Evolutionary conservation across 1,139 yeast species (phyloP).

Genomic region (Nakaseomyces kungkrabaensis): DNA sequence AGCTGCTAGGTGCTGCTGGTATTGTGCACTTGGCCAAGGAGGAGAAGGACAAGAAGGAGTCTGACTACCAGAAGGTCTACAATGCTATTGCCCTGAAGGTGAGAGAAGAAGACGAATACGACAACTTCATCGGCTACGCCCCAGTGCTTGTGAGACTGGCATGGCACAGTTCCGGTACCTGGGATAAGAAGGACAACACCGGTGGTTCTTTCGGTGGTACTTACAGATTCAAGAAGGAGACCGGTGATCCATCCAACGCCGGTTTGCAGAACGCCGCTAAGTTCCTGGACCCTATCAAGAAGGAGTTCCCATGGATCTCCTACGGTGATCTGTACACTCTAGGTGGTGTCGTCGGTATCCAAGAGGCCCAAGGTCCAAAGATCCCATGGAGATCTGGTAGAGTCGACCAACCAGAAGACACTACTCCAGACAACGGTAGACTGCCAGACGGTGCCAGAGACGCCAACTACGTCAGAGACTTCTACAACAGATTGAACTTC

Average conservation of each 20-base stretch:
- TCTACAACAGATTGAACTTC: slow-evolving; percentile 67
- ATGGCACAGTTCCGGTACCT: slow-evolving; percentile 73
- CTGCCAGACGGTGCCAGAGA: slow-evolving; percentile 75
- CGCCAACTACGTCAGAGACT: slow-evolving; percentile 55
- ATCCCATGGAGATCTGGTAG: slow-evolving; percentile 85
- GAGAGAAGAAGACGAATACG: slow-evolving; percentile 68
- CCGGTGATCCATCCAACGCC: slow-evolving; percentile 60
- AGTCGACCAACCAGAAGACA: slow-evolving; percentile 38
- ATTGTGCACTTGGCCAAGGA: slow-evolving; percentile 19
- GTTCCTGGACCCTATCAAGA: slow-evolving; percentile 50
- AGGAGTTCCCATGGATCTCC: slow-evolving; percentile 62
- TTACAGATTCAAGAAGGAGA: slow-evolving; percentile 61
- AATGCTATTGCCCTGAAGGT: slow-evolving; percentile 70
- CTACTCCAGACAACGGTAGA: slow-evolving; percentile 58
- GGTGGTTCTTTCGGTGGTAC: slow-evolving; percentile 88
- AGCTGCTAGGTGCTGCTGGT: slow-evolving; percentile 17
- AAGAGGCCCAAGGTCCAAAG: slow-evolving; percentile 81
- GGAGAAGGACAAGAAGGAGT: slow-evolving; percentile 18
- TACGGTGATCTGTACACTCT: slow-evolving; percentile 85
- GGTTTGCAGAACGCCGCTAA: slow-evolving; percentile 61
- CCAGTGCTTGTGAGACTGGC: slow-evolving; percentile 59
- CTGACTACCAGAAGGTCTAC: slow-evolving; percentile 67
- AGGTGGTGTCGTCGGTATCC: slow-evolving; percentile 78
- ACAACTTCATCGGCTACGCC: slow-evolving; percentile 62
- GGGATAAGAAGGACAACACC: slow-evolving; percentile 41